Evolutionary conservation across 495 filamentous ascomycete species (phyloP), one percentile per base, ranked within the genome.

Genomic region (Podospora pseudopauciseta): DNA sequence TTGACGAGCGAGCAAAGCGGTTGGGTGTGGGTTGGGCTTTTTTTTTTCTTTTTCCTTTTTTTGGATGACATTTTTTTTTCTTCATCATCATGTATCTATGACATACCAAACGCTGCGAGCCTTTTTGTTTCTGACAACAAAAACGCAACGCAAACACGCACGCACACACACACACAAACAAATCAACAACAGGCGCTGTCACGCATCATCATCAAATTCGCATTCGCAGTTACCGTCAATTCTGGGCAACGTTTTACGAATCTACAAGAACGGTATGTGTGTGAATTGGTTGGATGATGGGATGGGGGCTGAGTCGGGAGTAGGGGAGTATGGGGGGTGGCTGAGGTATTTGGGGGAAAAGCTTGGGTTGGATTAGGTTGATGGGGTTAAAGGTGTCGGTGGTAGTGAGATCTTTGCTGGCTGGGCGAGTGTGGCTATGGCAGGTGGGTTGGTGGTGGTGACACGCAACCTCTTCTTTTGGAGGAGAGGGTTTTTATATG

Each of bases 21-120:
- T 39, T 11, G 34, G 34, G 5, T 58, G 55, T 15, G 55, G 23
- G 32, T 68, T 68, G 27, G 60, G 67, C 60, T 67, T 65, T 65
- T 58, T 58, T 67, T 65, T 61, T 56, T 70, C 58, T 67, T 54
- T 72, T 69, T 62, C 65, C 30, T 49, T 65, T 20, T 59, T 53
- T 68, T 49, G 54, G 53, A 28, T 60, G 30, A 27, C 27, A 27
- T 3, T 39, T 58, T 58, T n/a, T 66, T 32, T n/a, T 58, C 6
- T 20, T 18, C 23, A 18, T 56, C 23, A 20, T 58, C 56, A 20
- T 58, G 19, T 58, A 27, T 49, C 39, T 49, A 49, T 49, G 39
- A 49, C 39, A 49, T 49, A 49, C 39, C 39, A 49, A 49, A 49
- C 39, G 39, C 15, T 49, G 39, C 39, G 9, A 16, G 39, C 39